A percentile compares a stretch with the other conserved stretches of the same genome.
phyloP scores from a whole-genome alignment of 2,329 filamentous ascomycete species.

The Botryotinia convoluta region DNA sequence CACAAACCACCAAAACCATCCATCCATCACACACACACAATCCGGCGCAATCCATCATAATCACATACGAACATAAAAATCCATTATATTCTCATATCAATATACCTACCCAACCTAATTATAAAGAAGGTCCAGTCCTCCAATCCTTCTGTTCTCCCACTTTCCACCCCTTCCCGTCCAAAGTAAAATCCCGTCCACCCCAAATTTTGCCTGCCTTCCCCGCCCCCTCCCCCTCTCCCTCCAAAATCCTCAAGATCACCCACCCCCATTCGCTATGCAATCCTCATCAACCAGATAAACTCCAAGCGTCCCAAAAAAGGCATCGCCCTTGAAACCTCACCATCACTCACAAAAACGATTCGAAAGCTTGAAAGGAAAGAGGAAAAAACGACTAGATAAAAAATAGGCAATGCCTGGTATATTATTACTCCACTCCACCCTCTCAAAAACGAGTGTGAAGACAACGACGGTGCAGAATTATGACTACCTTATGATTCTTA shows the following conservation, averaged over 20 bases:
- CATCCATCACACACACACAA: neutral
- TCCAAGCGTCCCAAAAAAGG: neutral
- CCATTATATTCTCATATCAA: neutral
- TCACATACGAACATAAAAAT: neutral
- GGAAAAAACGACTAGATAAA: neutral
- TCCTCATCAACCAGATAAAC: neutral
- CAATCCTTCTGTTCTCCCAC: neutral
- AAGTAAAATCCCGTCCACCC: neutral
- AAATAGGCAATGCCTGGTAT: neutral
- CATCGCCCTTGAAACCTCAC: neutral
- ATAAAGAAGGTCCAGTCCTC: neutral
- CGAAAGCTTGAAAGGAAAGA: neutral
- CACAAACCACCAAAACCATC: neutral
- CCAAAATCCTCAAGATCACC: neutral
- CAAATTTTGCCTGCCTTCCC: neutral
- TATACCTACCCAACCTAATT: neutral
- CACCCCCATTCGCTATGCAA: neutral
- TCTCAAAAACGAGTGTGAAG: neutral
- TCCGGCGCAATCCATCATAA: neutral
- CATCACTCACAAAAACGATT: neutral
- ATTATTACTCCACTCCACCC: neutral
- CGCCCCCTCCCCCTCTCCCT: neutral
- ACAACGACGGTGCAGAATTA: neutral
- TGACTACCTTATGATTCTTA: neutral
- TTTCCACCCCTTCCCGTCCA: neutral